Evolutionary conservation across 306 rosid species (phyloP).

Genomic region (Fragaria iinumae): DNA sequence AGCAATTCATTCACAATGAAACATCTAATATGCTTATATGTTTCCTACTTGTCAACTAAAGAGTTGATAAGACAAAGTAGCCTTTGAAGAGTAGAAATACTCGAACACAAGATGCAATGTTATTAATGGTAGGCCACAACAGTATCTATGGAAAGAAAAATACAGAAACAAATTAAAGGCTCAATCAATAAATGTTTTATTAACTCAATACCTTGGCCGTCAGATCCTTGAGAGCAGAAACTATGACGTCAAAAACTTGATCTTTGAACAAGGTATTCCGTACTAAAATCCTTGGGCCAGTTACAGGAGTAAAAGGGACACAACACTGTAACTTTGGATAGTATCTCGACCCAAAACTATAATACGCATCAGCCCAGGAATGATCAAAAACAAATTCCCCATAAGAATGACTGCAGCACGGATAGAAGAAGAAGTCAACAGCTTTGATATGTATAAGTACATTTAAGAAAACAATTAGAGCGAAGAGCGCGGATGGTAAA

Average conservation of each 20-base stretch:
- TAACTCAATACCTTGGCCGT: constrained; percentile 52
- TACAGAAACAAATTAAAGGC: constrained; percentile 8
- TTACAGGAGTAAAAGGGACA: constrained; percentile 93
- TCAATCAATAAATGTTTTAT: not conserved
- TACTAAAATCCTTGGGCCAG: constrained; percentile 84
- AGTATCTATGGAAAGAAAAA: not conserved
- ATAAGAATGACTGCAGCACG: constrained; percentile 70
- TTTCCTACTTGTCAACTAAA: not conserved
- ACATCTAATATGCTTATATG: not conserved
- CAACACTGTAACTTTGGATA: constrained; percentile 89
- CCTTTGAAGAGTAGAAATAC: not conserved
- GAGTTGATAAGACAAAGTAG: not conserved
- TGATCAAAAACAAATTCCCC: constrained; percentile 98
- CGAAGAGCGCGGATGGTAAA: constrained; percentile 25
- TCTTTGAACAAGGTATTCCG: constrained; percentile 59
- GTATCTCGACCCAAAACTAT: constrained; percentile 64
- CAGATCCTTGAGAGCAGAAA: constrained; percentile 70
- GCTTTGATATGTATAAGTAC: not conserved
- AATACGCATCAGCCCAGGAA: constrained; percentile 95
- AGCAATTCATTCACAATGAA: not conserved
- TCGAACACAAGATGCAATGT: not conserved
- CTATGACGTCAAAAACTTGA: constrained; percentile 59
- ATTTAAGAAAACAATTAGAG: not conserved
- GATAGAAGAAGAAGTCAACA: constrained; percentile 1
- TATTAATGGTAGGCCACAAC: not conserved